These are phyloP conservation scores for Prunus persica DNA, from an alignment of 306 rosid genomes.

Conservation along the genomic window DNA sequence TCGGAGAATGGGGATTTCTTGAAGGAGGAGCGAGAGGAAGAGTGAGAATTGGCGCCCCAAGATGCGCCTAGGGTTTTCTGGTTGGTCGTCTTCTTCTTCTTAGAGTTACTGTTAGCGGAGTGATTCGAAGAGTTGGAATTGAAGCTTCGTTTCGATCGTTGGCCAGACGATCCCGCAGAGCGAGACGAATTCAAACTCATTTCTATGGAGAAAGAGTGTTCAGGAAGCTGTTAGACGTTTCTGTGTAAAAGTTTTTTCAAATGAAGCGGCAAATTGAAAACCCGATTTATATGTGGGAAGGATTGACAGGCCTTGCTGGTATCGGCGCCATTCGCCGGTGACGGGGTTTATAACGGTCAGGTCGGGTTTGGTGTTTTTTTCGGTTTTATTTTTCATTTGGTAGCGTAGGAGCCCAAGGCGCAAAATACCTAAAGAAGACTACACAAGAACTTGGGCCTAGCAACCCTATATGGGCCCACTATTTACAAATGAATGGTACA, in stretches of 20 bases:
- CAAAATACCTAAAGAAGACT: too few species aligned
- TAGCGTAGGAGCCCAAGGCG: too few species aligned
- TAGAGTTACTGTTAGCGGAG: background rate
- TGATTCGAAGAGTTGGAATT: slow-evolving; percentile 34
- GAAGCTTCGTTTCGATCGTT: slow-evolving; percentile 48
- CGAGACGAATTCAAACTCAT: slow-evolving; percentile 65
- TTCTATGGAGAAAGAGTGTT: background rate
- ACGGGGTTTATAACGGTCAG: background rate
- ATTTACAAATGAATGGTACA: too few species aligned
- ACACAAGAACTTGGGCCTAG: too few species aligned
- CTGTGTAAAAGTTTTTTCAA: slow-evolving; percentile 12
- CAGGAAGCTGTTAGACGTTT: slow-evolving; percentile 4
- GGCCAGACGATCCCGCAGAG: slow-evolving; percentile 46
- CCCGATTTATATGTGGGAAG: background rate
- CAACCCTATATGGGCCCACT: too few species aligned
- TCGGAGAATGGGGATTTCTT: slow-evolving; percentile 63
- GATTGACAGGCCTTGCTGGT: background rate
- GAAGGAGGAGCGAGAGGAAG: slow-evolving; percentile 56
- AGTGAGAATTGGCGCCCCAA: slow-evolving; percentile 69
- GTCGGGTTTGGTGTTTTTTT: background rate
- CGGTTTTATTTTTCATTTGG: background rate
- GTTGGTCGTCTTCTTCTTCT: slow-evolving; percentile 37
- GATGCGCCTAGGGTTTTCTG: slow-evolving; percentile 85
- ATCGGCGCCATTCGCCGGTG: background rate
- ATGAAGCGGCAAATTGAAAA: slow-evolving; percentile 37